phyloP scores from a whole-genome alignment of 129 eudicot genomes.

The Artemisia tridentata region DNA sequence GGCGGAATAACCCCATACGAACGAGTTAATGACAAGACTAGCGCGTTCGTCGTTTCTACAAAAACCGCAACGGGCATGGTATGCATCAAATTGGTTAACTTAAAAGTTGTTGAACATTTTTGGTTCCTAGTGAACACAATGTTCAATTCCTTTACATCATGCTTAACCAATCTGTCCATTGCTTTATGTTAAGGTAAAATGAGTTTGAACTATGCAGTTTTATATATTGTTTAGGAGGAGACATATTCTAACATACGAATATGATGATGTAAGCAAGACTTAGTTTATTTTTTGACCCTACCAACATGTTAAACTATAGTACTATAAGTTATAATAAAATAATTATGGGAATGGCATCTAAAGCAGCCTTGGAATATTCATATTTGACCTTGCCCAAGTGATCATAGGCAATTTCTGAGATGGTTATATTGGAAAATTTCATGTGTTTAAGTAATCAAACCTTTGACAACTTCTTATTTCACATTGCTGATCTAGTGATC shows the following conservation, averaged over 20 bases:
- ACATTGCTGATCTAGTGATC: not conserved
- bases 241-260: conserved; percentile 17
- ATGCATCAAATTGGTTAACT: conserved; percentile 69
- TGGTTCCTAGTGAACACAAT: conserved; percentile 40
- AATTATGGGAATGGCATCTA: conserved; percentile 26
- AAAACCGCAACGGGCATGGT: conserved; percentile 71
- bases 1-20: conserved; percentile 53
- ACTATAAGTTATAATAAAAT: not conserved
- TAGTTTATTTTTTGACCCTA: conserved; percentile 34
- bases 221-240: not conserved
- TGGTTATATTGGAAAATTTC: not conserved
- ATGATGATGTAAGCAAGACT: conserved; percentile 33
- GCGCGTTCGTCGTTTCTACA: conserved; percentile 53
- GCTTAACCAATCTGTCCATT: conserved; percentile 72
- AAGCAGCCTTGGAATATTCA: conserved; percentile 24
- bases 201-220: not conserved
- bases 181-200: not conserved
- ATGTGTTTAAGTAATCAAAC: not conserved
- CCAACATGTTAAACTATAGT: conserved; percentile 25
- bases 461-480: conserved; percentile 5
- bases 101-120: conserved; percentile 45
- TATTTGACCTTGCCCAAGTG: conserved; percentile 18
- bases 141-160: conserved; percentile 44
- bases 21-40: conserved; percentile 34
- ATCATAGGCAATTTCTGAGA: not conserved